Percentiles rank a stretch among this genome's conserved stretches.
Conservation (phyloP, 164 flowering plant species). For the Dillenia turbinata region DNA sequence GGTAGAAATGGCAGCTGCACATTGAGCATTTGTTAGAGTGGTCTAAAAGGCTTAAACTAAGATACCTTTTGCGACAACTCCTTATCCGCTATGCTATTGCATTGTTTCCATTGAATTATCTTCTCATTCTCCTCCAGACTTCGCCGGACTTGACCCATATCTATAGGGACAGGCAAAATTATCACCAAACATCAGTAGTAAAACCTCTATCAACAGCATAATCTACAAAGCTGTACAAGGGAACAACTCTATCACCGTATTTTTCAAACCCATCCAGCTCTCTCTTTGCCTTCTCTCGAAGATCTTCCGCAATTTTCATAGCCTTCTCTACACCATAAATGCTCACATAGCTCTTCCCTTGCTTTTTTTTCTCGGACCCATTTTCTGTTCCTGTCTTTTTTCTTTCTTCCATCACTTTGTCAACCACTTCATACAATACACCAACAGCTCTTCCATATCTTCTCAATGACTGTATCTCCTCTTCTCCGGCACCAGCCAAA, state of each 20-base stretch:
- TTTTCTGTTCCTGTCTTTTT: conserved; percentile 7
- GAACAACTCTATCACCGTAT: conserved; percentile 62
- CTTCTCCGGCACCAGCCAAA: conserved; percentile 70
- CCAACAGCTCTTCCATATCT: conserved; percentile 88
- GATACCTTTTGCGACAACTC: too few relatives aligned
- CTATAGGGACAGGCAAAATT: too few relatives aligned
- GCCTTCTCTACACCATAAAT: conserved; percentile 73
- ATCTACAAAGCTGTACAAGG: conserved; percentile 83
- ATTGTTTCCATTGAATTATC: too few relatives aligned
- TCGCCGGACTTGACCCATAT: too few relatives aligned
- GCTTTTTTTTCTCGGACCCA: conserved; percentile 14
- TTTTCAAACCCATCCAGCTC: conserved; percentile 59
- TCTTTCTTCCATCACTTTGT: conserved; percentile 54
- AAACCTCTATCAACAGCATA: conserved; percentile 82
- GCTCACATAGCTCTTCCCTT: conserved; percentile 44
- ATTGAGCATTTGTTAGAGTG: too few relatives aligned
- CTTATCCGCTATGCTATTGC: too few relatives aligned
- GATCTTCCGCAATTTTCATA: conserved; percentile 59
- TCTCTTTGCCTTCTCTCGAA: conserved; percentile 55
- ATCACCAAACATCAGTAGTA: conserved; percentile 22
- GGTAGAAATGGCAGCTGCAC: too few relatives aligned
- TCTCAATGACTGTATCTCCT: conserved; percentile 61
- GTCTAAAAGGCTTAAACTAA: too few relatives aligned
- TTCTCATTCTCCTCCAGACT: too few relatives aligned
- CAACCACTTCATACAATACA: conserved; percentile 72